Evolutionary conservation across 805 yeast genomes (phyloP).

Genomic region (Debaryomyces tyrocola): DNA sequence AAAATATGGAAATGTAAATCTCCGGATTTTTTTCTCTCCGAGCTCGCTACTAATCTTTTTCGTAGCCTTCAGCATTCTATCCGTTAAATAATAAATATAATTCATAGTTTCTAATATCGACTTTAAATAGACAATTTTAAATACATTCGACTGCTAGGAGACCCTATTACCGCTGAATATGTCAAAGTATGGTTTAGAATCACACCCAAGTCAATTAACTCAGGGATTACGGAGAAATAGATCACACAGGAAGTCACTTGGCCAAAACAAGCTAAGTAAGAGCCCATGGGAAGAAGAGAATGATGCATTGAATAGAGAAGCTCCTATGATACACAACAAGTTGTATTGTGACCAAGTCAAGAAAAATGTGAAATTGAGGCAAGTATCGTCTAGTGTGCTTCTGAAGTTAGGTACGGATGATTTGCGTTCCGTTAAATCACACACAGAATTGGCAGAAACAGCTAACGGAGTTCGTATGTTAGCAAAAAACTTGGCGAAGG

Average conservation of each 20-base stretch:
- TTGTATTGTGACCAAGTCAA: conserved; percentile 23
- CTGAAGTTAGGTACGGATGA: conserved; percentile 37
- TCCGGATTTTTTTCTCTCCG: no score
- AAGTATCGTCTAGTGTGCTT: conserved; percentile 21
- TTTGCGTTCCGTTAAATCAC: conserved; percentile 59
- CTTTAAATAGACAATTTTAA: no score
- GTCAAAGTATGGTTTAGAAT: background rate
- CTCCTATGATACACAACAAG: conserved; percentile 31
- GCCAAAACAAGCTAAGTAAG: background rate
- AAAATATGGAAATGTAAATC: no score
- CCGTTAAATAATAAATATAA: no score
- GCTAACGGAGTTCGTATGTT: conserved; percentile 78
- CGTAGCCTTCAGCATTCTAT: no score
- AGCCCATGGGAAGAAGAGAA: background rate
- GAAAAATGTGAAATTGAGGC: conserved; percentile 7
- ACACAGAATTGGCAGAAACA: conserved; percentile 74
- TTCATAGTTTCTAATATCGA: no score
- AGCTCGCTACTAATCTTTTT: no score
- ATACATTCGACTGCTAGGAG: no score
- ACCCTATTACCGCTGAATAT: background rate
- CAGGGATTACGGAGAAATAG: background rate
- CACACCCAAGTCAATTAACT: background rate
- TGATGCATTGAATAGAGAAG: conserved; percentile 6
- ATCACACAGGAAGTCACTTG: background rate
- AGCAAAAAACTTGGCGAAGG: conserved; percentile 68